These are phyloP conservation scores for Acrodontium crateriforme DNA, from an alignment of 2,329 filamentous ascomycete species.

Conservation along the genomic window DNA sequence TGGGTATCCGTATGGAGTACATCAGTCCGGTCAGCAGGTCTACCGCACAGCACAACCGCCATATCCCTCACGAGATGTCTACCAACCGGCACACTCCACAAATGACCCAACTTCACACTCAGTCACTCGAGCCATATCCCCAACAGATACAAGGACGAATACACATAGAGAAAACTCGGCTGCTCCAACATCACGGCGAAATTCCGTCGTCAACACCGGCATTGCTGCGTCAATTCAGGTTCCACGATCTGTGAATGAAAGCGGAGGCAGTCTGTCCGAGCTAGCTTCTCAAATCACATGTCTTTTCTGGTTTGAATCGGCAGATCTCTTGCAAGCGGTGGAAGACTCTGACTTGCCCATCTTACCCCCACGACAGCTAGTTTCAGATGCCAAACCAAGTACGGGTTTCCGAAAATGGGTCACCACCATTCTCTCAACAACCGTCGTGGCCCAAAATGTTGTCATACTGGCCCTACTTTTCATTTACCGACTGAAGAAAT, in stretches of 20 bases:
- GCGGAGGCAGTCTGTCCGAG: constrained; percentile 63
- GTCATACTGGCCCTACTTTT: constrained; percentile 81
- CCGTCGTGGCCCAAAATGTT: constrained; percentile 92
- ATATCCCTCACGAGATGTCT: constrained; percentile 7
- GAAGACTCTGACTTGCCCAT: constrained; percentile 35
- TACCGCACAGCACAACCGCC: constrained; percentile 12
- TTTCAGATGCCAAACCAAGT: constrained; percentile 59
- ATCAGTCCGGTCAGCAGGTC: constrained; percentile 7
- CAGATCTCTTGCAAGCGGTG: constrained; percentile 61
- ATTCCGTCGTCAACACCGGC: too few species aligned
- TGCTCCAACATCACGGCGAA: too few species aligned
- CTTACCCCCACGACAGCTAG: constrained; percentile 38
- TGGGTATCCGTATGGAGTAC: constrained; percentile 13
- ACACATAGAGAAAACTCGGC: too few species aligned
- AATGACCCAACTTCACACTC: constrained; percentile 4
- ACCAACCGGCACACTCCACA: constrained; percentile 4
- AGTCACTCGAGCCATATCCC: constrained; percentile 10
- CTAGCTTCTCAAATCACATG: constrained; percentile 74
- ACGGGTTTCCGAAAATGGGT: constrained; percentile 89
- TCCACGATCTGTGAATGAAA: constrained; percentile 60
- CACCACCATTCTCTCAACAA: constrained; percentile 75
- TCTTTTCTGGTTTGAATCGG: constrained; percentile 93
- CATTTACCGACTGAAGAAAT: constrained; percentile 82
- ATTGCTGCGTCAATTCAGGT: constrained; percentile 49
- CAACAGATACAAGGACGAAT: constrained; percentile 18